phyloP scores from a whole-genome alignment of 2,329 filamentous ascomycete genomes.

The Dothideomycetidae sp. region DNA sequence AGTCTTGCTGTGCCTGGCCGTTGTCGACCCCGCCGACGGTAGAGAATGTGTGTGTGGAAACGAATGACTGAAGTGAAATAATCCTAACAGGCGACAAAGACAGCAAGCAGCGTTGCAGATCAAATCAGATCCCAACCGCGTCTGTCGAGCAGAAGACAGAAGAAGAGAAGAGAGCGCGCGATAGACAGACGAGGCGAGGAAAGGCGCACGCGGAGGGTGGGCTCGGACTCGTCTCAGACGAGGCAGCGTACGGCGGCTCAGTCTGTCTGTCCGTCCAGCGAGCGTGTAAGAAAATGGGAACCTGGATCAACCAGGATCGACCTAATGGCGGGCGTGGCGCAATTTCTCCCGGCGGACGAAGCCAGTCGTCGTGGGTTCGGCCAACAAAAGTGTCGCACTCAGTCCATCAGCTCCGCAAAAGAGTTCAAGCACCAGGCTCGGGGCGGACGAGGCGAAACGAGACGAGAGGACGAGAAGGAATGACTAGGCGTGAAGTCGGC shows the following conservation, averaged over 20 bases:
- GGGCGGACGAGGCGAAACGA: neutral
- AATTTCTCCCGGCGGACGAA: constrained; percentile 9
- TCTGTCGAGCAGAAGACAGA: neutral
- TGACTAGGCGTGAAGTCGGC: neutral
- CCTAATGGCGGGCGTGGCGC: constrained; percentile 5
- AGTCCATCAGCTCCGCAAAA: neutral
- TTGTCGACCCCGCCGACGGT: neutral
- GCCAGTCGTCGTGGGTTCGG: constrained; percentile 8
- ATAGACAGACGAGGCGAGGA: neutral
- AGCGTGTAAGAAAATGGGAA: neutral
- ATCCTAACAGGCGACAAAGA: neutral
- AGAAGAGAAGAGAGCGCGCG: neutral
- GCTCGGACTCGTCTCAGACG: constrained; percentile 4
- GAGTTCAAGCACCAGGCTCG: neutral
- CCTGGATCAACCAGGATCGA: neutral
- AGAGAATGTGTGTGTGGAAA: neutral
- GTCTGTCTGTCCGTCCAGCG: neutral
- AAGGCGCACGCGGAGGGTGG: neutral
- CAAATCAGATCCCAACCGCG: too few relatives aligned
- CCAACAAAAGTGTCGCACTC: neutral
- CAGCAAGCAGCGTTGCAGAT: neutral
- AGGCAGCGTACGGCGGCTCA: too few relatives aligned
- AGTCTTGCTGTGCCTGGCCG: neutral
- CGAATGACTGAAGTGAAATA: neutral
- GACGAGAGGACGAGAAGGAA: neutral